Conservation (phyloP, 2,329 filamentous ascomycete species). For the Cadophora luteo-olivacea region DNA sequence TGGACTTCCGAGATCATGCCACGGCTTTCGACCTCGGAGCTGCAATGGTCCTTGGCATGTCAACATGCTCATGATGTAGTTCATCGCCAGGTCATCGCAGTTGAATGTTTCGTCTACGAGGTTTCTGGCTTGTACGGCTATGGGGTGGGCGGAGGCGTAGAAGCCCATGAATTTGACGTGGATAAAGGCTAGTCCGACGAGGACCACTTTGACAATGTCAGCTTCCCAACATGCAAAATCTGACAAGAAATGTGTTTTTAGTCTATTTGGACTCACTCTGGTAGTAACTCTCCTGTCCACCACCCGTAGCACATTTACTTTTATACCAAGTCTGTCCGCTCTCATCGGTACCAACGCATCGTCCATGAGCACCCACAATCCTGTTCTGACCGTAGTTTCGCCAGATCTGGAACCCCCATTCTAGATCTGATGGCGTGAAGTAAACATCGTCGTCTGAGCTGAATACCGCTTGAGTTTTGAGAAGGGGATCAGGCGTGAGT, state of each 20-base stretch:
- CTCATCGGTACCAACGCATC: neutral
- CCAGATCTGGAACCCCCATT: conserved; percentile 9
- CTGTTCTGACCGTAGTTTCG: neutral
- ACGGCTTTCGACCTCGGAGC: conserved; percentile 8
- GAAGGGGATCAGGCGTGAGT: neutral
- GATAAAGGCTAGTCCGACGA: conserved; percentile 11
- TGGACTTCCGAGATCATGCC: neutral
- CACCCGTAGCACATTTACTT: neutral
- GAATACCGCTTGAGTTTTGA: conserved; percentile 11
- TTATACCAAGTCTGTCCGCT: neutral
- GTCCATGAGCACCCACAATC: conserved; percentile 14
- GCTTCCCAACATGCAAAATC: neutral
- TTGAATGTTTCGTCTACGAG: conserved; percentile 9
- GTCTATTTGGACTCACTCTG: neutral
- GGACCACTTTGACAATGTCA: neutral
- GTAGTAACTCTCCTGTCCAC: neutral
- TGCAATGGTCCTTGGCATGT: conserved; percentile 9
- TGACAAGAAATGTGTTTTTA: neutral
- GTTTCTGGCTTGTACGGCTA: neutral
- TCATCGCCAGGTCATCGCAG: conserved; percentile 8
- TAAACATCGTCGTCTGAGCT: conserved; percentile 10
- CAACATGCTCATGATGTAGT: conserved; percentile 9
- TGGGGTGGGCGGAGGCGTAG: neutral
- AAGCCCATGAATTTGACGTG: conserved; percentile 17
- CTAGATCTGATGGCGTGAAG: neutral